Evolutionary conservation across 2,329 filamentous ascomycete species (phyloP), one percentile per base, ranked within the genome.

Genomic region (Chalaropsis thielavioides): DNA sequence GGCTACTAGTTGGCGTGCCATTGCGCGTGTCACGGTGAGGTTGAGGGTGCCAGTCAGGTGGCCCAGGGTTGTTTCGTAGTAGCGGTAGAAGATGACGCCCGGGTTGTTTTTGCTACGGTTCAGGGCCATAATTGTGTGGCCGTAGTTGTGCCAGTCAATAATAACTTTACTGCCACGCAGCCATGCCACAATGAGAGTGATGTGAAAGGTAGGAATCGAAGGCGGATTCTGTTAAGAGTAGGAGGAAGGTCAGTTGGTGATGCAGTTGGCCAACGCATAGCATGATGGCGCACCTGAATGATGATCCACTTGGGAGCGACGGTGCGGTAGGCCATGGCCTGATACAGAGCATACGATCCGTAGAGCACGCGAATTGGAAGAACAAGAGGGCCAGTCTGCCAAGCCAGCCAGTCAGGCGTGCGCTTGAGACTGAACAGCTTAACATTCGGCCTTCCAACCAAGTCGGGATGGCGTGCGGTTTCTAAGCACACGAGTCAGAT

Each of bases 141-240:
- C 94, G 75, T 96, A 97, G 75, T 99, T 99, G 78, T 99, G 94
- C 94, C 94, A 99, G 77, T 99, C 94, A 64, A 97, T 88, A 67
- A 97, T 80, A 3, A 99, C 81, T 65, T 83, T 83, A 46, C 89
- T 95, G 70, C 89, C 87, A 61, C 94, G 86, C 62, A 95, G 74
- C 69, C 85, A 82, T 71, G 89, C 89, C 60, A 90, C 80, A 2
- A 92, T 68, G 24, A 86, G 79, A 17, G 90, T 88, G 44, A 96
- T 78, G 62, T 87, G 83, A 24, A 99, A 82, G 0, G 91, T 95
- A 0, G 94, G 94, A 67, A 97, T 96, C 0, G 92, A 94, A 0
- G 94, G 94, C 6, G 94, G 94, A 70, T 97, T 99, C 81, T 96
- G 75, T 5, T 69, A 38, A 1, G 38, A 3, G 58, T n/a, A n/a